These are phyloP conservation scores for Torrubiellomyces zombiae DNA, from an alignment of 2,329 filamentous ascomycete species.

Conservation along the genomic window DNA sequence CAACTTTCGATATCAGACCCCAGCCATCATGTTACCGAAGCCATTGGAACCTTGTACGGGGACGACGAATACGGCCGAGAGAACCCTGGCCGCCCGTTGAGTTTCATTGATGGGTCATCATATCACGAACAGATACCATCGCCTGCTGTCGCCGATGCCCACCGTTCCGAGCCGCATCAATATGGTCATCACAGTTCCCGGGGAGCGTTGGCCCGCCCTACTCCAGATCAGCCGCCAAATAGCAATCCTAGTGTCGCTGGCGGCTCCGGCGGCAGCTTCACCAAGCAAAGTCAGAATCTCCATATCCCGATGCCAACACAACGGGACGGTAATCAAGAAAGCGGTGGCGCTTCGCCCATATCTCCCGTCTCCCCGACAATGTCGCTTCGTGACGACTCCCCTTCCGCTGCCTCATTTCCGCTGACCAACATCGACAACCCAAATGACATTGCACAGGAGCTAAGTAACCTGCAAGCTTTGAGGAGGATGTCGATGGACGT, in stretches of 20 bases:
- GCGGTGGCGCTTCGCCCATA: constrained; percentile 21
- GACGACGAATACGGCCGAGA: constrained; percentile 48
- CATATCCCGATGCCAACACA: constrained; percentile 22
- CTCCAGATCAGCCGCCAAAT: constrained; percentile 28
- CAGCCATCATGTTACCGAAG: constrained; percentile 85
- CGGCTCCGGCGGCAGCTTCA: too few relatives aligned
- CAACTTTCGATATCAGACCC: constrained; percentile 65
- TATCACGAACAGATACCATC: constrained; percentile 33
- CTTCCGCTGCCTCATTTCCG: constrained; percentile 52
- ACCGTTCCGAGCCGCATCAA: constrained; percentile 10
- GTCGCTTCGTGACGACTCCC: constrained; percentile 38
- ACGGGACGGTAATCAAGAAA: constrained; percentile 22
- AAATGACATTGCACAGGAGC: constrained; percentile 75
- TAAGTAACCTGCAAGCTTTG: constrained; percentile 82
- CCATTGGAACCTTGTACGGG: constrained; percentile 81
- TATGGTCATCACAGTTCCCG: constrained; percentile 19
- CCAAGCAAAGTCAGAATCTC: constrained; percentile 27
- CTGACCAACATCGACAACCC: constrained; percentile 83
- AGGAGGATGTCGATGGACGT: constrained; percentile 93
- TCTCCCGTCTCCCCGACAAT: constrained; percentile 34
- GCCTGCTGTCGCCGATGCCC: constrained; percentile 7
- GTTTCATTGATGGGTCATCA: constrained; percentile 47
- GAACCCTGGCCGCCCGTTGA: constrained; percentile 44
- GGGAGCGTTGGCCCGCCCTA: constrained; percentile 25
- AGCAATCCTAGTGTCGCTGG: too few relatives aligned